These are phyloP conservation scores for Allium sativum DNA, from an alignment of 106 monocot species.

Conservation along the genomic window DNA sequence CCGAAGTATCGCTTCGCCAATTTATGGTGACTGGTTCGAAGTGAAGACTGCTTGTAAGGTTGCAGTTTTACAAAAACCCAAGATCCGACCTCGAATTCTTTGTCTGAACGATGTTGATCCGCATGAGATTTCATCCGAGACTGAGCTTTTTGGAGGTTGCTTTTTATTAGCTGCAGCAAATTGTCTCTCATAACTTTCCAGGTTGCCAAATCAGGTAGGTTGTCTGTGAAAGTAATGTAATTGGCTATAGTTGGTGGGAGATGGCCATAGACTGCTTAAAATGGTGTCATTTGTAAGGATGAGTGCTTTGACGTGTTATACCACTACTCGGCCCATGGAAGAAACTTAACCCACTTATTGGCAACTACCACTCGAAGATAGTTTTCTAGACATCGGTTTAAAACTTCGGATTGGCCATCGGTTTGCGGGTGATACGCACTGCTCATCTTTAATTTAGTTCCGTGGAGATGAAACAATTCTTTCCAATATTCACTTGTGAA, in stretches of 20 bases:
- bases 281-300: not conserved
- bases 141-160: not conserved
- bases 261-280: not conserved
- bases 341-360: no score
- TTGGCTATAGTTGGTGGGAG: not conserved
- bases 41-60: constrained; percentile 9
- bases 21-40: not conserved
- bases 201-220: not conserved
- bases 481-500: no score
- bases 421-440: no score
- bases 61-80: constrained; percentile 11
- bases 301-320: not conserved
- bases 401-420: no score
- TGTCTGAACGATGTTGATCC: not conserved
- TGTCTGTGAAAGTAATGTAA: not conserved
- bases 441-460: no score
- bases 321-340: not conserved
- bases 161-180: not conserved
- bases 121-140: not conserved
- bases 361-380: no score
- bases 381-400: no score
- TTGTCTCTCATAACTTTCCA: not conserved
- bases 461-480: no score
- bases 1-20: constrained; percentile 1
- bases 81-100: not conserved